A percentile compares a stretch with the other conserved stretches of the same genome.
Conservation (phyloP, 2,329 filamentous ascomycete genomes). For the Chrysosporium queenslandicum region DNA sequence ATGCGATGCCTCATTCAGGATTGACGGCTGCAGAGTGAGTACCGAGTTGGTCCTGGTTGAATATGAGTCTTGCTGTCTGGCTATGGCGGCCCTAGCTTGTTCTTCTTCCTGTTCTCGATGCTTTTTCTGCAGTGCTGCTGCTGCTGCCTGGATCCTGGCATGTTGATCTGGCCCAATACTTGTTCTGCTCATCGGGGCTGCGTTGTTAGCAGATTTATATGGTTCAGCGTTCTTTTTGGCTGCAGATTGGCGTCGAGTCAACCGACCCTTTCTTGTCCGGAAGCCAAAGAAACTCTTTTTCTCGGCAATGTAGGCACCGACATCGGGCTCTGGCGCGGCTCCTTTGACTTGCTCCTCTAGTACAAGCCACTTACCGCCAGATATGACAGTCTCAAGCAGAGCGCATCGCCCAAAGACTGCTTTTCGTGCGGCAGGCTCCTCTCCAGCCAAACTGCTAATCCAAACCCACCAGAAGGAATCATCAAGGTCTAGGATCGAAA, state of each 20-base stretch:
- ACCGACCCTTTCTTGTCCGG: conserved; percentile 57
- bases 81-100: conserved; percentile 42
- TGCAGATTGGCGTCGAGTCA: conserved; percentile 60
- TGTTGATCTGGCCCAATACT: conserved; percentile 87
- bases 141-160: conserved; percentile 83
- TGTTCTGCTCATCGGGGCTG: conserved; percentile 58
- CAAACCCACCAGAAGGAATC: conserved; percentile 99
- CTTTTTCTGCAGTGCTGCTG: conserved; percentile 66
- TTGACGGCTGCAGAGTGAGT: conserved; percentile 73
- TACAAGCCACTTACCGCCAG: conserved; percentile 76
- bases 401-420: conserved; percentile 90
- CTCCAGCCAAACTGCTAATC: conserved; percentile 90
- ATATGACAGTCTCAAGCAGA: conserved; percentile 77
- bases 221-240: conserved; percentile 51
- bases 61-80: conserved; percentile 46
- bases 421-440: conserved; percentile 77
- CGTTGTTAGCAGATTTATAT: conserved; percentile 42
- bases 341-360: conserved; percentile 96
- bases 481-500: conserved; percentile 73
- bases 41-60: conserved; percentile 75
- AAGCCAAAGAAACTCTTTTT: conserved; percentile 93
- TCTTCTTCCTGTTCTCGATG: conserved; percentile 51
- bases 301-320: conserved; percentile 82
- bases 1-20: conserved; percentile 77
- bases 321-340: conserved; percentile 71